These are phyloP conservation scores for Pontederia crassipes DNA, from an alignment of 176 grass and related monocot genomes.

Conservation along the genomic window DNA sequence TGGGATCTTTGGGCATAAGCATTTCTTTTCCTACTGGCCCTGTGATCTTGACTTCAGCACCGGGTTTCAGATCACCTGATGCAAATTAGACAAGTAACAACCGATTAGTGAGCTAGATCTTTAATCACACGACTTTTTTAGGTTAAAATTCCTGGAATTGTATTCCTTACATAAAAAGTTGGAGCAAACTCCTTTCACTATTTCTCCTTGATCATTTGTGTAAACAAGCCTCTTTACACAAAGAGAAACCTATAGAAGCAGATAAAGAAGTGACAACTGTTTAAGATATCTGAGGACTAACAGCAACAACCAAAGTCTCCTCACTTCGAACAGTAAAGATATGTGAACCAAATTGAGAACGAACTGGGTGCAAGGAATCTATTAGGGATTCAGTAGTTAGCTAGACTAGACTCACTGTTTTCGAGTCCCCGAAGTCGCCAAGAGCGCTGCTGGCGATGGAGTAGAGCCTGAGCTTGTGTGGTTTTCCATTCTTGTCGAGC, in stretches of 20 bases:
- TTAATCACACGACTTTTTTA: background rate
- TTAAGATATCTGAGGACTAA: too few species aligned
- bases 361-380: background rate
- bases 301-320: background rate
- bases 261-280: background rate
- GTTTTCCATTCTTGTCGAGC: constrained; percentile 80
- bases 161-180: constrained; percentile 68
- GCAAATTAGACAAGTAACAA: background rate
- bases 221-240: constrained; percentile 98
- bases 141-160: background rate
- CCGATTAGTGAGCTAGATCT: background rate
- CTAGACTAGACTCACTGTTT: constrained; percentile 35
- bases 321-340: background rate
- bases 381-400: background rate
- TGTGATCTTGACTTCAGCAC: constrained; percentile 59
- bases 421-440: constrained; percentile 84
- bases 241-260: constrained; percentile 49
- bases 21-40: constrained; percentile 96
- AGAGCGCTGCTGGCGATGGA: constrained; percentile 93
- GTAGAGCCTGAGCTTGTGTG: constrained; percentile 89
- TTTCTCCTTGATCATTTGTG: constrained; percentile 75
- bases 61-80: constrained; percentile 72
- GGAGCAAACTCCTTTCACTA: constrained; percentile 94
- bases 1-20: constrained; percentile 95
- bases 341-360: background rate